Percentiles rank a stretch among this genome's conserved stretches.
These are phyloP conservation scores for Hyaloscypha variabilis DNA, from an alignment of 495 filamentous ascomycete species.

Conservation along the genomic window DNA sequence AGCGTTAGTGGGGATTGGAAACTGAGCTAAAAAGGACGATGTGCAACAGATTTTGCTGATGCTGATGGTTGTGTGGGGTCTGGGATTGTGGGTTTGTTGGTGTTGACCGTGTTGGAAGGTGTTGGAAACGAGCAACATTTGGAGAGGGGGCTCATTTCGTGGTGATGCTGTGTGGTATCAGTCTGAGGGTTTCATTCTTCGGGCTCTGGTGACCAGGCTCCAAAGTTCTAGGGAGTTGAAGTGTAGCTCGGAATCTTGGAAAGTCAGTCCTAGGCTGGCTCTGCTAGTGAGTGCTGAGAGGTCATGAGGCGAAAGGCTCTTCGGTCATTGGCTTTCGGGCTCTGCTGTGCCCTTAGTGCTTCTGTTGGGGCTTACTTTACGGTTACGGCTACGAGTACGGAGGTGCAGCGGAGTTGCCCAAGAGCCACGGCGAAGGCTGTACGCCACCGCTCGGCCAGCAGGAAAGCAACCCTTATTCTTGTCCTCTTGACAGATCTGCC, in stretches of 20 bases:
- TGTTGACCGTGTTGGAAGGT: background rate
- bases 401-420: background rate
- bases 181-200: too few species aligned
- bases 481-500: background rate
- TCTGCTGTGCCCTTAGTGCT: background rate
- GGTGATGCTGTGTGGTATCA: too few species aligned
- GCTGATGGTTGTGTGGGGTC: background rate
- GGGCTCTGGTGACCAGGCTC: too few species aligned
- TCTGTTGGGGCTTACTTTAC: background rate
- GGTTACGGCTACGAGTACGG: background rate
- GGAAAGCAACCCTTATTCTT: background rate
- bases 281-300: too few species aligned
- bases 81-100: background rate
- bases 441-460: background rate
- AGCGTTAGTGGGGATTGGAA: background rate
- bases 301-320: background rate
- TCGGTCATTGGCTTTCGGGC: background rate
- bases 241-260: too few species aligned
- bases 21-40: constrained; percentile 12
- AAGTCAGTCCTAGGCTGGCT: too few species aligned
- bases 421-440: background rate
- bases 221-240: too few species aligned
- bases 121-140: background rate
- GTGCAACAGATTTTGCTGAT: background rate
- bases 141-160: background rate